Percentiles rank a stretch among this genome's conserved stretches.
Evolutionary conservation across 169 alveolate species (phyloP).

Genomic region (Plasmodium coatneyi): DNA sequence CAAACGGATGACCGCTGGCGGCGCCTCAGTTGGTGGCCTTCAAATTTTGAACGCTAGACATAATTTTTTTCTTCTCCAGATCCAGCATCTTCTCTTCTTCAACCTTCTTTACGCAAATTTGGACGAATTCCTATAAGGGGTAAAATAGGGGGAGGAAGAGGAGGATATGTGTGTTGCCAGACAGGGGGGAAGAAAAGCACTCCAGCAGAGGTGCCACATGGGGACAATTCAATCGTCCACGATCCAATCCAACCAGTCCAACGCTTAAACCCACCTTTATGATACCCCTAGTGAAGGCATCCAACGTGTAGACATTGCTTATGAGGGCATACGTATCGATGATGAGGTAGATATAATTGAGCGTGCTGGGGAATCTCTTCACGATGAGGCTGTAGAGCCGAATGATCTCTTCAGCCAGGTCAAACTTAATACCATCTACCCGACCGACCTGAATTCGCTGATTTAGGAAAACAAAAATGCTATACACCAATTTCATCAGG

Average conservation of each 20-base stretch:
- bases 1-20: background rate
- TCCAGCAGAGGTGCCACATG: background rate
- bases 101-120: conserved; percentile 54
- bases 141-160: background rate
- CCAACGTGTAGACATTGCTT: conserved; percentile 41
- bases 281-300: conserved; percentile 29
- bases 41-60: conserved; percentile 48
- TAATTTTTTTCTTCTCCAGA: conserved; percentile 55
- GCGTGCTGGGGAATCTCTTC: conserved; percentile 6
- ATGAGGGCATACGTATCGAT: conserved; percentile 52
- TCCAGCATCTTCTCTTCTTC: conserved; percentile 66
- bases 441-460: conserved; percentile 17
- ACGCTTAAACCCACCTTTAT: conserved; percentile 25
- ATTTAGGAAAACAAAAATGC: conserved; percentile 54
- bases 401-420: conserved; percentile 1
- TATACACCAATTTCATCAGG: conserved; percentile 54
- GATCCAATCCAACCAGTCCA: background rate
- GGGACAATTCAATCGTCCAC: background rate
- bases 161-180: background rate
- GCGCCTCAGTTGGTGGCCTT: conserved; percentile 34
- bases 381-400: conserved; percentile 39
- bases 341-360: conserved; percentile 30
- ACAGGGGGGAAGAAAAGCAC: background rate
- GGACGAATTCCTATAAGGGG: conserved; percentile 57
- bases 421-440: conserved; percentile 1